phyloP scores from a whole-genome alignment of 2,329 filamentous ascomycete genomes.

The Alternaria triticimaculans region DNA sequence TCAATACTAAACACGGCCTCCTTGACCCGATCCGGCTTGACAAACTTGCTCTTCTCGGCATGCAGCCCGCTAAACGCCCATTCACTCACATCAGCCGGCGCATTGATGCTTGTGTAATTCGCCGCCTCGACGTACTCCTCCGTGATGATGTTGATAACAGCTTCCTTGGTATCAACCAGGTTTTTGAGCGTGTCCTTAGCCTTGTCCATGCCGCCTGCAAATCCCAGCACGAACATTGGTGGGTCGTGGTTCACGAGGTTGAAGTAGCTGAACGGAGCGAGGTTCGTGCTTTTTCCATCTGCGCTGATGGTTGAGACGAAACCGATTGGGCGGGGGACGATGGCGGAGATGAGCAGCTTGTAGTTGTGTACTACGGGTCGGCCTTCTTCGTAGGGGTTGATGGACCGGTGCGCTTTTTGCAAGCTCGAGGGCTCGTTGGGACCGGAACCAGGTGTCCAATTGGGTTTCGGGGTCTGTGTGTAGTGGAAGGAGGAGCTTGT shows the following conservation, averaged over 20 bases:
- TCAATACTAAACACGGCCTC: constrained; percentile 87
- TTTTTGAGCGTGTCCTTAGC: constrained; percentile 84
- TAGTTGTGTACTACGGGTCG: constrained; percentile 78
- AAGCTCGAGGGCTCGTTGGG: constrained; percentile 64
- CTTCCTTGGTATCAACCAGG: constrained; percentile 73
- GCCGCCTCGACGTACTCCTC: constrained; percentile 88
- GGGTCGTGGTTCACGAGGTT: constrained; percentile 86
- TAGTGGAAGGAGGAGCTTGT: constrained; percentile 56
- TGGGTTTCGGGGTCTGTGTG: constrained; percentile 69
- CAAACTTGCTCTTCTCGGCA: constrained; percentile 68
- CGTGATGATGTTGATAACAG: constrained; percentile 81
- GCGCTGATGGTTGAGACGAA: constrained; percentile 64
- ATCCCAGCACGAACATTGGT: constrained; percentile 76
- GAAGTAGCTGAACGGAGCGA: constrained; percentile 89
- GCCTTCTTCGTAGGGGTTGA: constrained; percentile 78
- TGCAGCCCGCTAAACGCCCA: constrained; percentile 81
- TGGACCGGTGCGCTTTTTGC: constrained; percentile 70
- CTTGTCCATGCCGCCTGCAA: constrained; percentile 61
- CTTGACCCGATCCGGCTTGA: constrained; percentile 74
- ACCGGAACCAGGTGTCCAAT: constrained; percentile 71
- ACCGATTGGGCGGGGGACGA: constrained; percentile 82
- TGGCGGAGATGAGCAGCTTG: constrained; percentile 84
- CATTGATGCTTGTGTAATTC: constrained; percentile 79
- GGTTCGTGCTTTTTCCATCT: constrained; percentile 72
- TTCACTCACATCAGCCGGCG: constrained; percentile 77